Conservation (phyloP, 1,284 basidiomycete genomes). For the Porogramme epimiltina region DNA sequence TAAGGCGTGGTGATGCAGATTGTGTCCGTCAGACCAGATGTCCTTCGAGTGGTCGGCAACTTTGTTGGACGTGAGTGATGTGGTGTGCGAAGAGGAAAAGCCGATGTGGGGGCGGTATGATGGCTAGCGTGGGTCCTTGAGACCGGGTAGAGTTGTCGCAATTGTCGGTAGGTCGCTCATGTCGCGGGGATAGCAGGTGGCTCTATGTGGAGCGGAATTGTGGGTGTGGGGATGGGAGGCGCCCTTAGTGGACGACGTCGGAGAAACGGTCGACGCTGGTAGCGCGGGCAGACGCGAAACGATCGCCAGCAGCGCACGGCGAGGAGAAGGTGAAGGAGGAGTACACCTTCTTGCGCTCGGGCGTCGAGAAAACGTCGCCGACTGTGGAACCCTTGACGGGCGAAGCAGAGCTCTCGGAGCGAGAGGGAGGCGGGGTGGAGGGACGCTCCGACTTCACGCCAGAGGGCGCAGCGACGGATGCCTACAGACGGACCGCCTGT, state of each 20-base stretch:
- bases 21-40: conserved; percentile 17
- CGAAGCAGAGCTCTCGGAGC: conserved; percentile 7
- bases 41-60: conserved; percentile 4
- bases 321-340: conserved; percentile 77
- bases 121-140: too few relatives aligned
- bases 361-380: conserved; percentile 55
- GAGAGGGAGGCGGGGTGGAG: conserved; percentile 9
- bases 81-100: background rate
- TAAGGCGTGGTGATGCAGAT: conserved; percentile 5
- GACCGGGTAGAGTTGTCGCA: background rate
- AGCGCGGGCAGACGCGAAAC: conserved; percentile 36
- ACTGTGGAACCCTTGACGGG: background rate
- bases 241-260: conserved; percentile 18
- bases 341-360: conserved; percentile 69
- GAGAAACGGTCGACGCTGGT: conserved; percentile 28
- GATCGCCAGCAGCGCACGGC: conserved; percentile 59
- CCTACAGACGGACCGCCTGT: background rate
- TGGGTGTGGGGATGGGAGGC: too few relatives aligned
- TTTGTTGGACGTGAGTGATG: background rate
- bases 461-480: background rate
- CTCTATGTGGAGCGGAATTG: background rate
- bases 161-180: background rate
- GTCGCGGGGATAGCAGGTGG: background rate
- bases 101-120: background rate
- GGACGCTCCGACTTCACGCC: conserved; percentile 9